Evolutionary conservation across 345 rosid genomes (phyloP), one percentile per base, ranked within the genome.

Genomic region (Arabis alpina): DNA sequence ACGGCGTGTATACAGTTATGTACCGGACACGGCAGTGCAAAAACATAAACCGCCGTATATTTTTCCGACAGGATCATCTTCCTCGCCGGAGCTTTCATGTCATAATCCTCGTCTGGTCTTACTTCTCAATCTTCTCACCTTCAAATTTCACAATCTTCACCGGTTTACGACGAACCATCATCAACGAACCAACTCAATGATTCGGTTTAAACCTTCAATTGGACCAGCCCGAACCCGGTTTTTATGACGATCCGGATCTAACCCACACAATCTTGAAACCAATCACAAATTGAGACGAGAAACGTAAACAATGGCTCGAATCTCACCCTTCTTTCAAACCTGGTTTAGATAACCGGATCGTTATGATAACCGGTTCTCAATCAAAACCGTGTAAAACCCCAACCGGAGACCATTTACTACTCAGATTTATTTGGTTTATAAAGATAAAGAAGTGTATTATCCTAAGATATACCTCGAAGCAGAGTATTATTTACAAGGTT

Each of bases 351-450:
- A 88, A 81, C 52, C 78, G 95, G 37, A 83, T 94, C 6, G 76
- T 91, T 10, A 63, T 94, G 50, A 82, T 94, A 36, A 85, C 99
- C 16, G 99, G 99, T 6, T 91, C 99, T 5, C 99, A 91, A 81
- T 66, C 94, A 0, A 24, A 70, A 5, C 92, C 99, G 39, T 94
- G 99, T 74, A 79, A 76, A 80, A 94, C 86, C 56, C 87, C 88
- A 14, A 79, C 84, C 14, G 99, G 99, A 6, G 99, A 91, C 61
- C 96, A 93, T 56, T 62, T 93, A 9, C 74, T 91, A 19, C 70
- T 93, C 41, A 19, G 23, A 19, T 19, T 19, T 19, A 19, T 19
- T 19, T 19, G 23, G 1, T 19, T 19, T 19, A 19, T 19, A 19
- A 19, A 19, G 23, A 19, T 19, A 19, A 19, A 19, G 23, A 19